phyloP scores from a whole-genome alignment of 495 filamentous ascomycete species.

The Penicillium cataractarum region DNA sequence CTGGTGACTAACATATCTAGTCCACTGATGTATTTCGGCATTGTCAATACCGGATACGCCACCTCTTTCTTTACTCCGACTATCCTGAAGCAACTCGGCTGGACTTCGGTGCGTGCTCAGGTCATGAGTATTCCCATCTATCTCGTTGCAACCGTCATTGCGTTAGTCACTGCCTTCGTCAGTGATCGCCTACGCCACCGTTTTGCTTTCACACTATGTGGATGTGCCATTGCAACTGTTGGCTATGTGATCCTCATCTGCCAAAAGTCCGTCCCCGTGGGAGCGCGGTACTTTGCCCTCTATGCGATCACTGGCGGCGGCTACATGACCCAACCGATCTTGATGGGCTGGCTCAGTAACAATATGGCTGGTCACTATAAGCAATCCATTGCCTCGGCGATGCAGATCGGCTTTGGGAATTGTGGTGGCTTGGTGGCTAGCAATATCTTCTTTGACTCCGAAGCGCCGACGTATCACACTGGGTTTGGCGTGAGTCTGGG shows the following conservation, averaged over 20 bases:
- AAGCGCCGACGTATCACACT: slow-evolving; percentile 52
- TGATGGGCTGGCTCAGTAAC: slow-evolving; percentile 57
- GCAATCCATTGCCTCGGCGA: slow-evolving; percentile 52
- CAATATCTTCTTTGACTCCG: slow-evolving; percentile 52
- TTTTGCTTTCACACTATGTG: slow-evolving; percentile 53
- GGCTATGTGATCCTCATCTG: slow-evolving; percentile 56
- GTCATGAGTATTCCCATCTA: slow-evolving; percentile 62
- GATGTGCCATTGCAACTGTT: slow-evolving; percentile 49
- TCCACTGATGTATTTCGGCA: slow-evolving; percentile 53
- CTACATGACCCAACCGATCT: slow-evolving; percentile 49
- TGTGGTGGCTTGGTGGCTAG: slow-evolving; percentile 56
- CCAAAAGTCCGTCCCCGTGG: slow-evolving; percentile 37
- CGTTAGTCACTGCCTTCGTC: slow-evolving; percentile 46
- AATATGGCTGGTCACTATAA: slow-evolving; percentile 63
- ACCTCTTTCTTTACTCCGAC: slow-evolving; percentile 59
- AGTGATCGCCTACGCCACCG: slow-evolving; percentile 55
- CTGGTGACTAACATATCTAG: slow-evolving; percentile 18
- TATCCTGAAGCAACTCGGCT: slow-evolving; percentile 61
- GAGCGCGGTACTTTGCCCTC: slow-evolving; percentile 53
- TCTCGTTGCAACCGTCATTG: slow-evolving; percentile 49
- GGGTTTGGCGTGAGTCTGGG: slow-evolving; percentile 54
- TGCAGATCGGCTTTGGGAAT: slow-evolving; percentile 59
- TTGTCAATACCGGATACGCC: slow-evolving; percentile 54
- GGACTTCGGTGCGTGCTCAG: slow-evolving; percentile 52
- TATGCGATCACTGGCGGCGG: slow-evolving; percentile 52